Conservation (phyloP, 2,329 filamentous ascomycete species). For the Beauveria bassiana region DNA sequence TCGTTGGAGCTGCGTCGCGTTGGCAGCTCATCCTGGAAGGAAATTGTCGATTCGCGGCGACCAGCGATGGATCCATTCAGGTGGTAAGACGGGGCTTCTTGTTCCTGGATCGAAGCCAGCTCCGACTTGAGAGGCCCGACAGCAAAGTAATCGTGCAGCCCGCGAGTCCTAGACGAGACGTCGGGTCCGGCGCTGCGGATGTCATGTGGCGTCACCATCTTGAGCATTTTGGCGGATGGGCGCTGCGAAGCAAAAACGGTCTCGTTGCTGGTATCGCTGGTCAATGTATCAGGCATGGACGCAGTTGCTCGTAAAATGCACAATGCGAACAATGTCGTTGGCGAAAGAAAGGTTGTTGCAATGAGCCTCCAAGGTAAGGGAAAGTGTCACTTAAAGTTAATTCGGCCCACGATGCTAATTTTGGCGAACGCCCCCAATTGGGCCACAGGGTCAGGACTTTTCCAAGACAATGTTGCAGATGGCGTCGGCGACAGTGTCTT, state of each 20-base stretch:
- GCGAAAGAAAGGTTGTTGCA: background rate
- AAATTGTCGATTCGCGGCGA: slow-evolving; percentile 25
- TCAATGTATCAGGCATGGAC: background rate
- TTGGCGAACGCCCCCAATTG: background rate
- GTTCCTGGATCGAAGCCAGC: slow-evolving; percentile 9
- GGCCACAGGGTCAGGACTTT: background rate
- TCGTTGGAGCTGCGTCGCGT: slow-evolving; percentile 19
- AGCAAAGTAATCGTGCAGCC: slow-evolving; percentile 22
- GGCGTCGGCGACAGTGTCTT: background rate
- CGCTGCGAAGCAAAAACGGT: slow-evolving; percentile 7
- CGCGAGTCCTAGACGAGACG: slow-evolving; percentile 33
- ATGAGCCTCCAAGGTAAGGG: background rate
- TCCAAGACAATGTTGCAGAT: slow-evolving; percentile 12
- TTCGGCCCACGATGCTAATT: slow-evolving; percentile 4
- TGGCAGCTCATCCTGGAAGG: slow-evolving; percentile 27
- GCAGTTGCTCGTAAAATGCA: background rate
- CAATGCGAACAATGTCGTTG: background rate
- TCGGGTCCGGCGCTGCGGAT: slow-evolving; percentile 32
- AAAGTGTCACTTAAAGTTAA: slow-evolving; percentile 1
- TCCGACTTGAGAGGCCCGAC: slow-evolving; percentile 8
- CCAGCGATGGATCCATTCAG: slow-evolving; percentile 6
- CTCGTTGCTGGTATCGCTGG: slow-evolving; percentile 12
- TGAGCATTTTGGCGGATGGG: slow-evolving; percentile 17
- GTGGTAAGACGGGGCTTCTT: slow-evolving; percentile 14
- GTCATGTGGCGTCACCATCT: slow-evolving; percentile 16